A percentile compares a stretch with the other conserved stretches of the same genome.
Conservation (phyloP, 2,329 filamentous ascomycete species). For the Penicillium sp. region DNA sequence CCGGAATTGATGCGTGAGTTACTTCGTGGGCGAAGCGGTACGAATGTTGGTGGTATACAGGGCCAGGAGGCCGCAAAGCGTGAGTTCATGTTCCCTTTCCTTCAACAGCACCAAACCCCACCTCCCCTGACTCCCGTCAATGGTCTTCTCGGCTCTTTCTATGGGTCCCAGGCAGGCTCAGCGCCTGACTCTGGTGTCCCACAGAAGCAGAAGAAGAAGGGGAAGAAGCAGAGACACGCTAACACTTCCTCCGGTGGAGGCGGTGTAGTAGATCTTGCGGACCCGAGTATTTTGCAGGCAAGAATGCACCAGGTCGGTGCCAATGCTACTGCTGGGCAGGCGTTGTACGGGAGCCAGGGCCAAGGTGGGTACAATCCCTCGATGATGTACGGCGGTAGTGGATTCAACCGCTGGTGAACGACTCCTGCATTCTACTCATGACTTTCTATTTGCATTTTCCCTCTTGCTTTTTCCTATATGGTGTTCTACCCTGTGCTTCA, state of each 20-base stretch:
- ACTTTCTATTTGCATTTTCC: conserved; percentile 19
- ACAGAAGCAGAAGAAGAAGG: conserved; percentile 99
- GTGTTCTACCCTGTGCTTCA: conserved; percentile 24
- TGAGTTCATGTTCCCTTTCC: conserved; percentile 96
- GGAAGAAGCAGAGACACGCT: conserved; percentile 99
- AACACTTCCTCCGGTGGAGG: conserved; percentile 99
- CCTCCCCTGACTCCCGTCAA: conserved; percentile 87
- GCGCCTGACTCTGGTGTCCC: conserved; percentile 75
- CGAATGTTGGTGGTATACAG: conserved; percentile 61
- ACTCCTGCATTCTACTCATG: conserved; percentile 18
- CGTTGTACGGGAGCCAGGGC: conserved; percentile 79
- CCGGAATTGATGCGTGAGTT: conserved; percentile 77
- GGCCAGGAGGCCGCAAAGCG: conserved; percentile 86
- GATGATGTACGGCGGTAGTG: conserved; percentile 74
- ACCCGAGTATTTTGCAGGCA: conserved; percentile 99
- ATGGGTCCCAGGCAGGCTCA: conserved; percentile 77
- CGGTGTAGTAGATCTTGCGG: conserved; percentile 99
- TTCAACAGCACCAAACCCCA: conserved; percentile 81
- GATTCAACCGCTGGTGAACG: conserved; percentile 63
- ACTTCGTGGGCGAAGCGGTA: conserved; percentile 62
- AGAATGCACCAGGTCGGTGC: conserved; percentile 88
- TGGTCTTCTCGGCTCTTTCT: conserved; percentile 86
- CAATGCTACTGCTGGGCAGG: conserved; percentile 69
- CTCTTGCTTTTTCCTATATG: conserved; percentile 11
- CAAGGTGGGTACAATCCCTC: conserved; percentile 85